phyloP scores from a whole-genome alignment of 2,329 filamentous ascomycete genomes.

The Botryosphaeria dothidea region DNA sequence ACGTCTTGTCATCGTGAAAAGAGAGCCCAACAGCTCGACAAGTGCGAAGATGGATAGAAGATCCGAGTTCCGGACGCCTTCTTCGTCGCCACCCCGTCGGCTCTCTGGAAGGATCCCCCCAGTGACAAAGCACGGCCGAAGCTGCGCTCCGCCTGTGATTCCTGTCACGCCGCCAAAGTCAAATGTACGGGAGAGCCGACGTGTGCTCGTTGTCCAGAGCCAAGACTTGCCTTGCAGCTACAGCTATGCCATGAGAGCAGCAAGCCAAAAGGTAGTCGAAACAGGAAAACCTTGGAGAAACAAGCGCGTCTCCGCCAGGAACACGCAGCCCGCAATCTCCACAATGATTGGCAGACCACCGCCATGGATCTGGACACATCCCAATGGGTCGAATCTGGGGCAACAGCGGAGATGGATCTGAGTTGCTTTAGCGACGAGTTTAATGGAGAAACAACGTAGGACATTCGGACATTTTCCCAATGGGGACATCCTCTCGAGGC shows the following conservation, averaged over 20 bases:
- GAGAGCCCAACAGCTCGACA: neutral
- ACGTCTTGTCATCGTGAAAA: neutral
- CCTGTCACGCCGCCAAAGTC: constrained; percentile 14
- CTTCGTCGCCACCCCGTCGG: neutral
- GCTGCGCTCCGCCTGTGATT: constrained; percentile 15
- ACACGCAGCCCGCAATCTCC: neutral
- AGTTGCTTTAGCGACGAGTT: neutral
- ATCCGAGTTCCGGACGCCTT: neutral
- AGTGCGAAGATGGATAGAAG: neutral
- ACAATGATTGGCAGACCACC: neutral
- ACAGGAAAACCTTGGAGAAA: constrained; percentile 17
- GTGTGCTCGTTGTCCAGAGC: constrained; percentile 4
- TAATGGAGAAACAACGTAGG: neutral
- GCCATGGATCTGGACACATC: neutral
- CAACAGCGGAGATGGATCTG: neutral
- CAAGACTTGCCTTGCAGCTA: constrained; percentile 14
- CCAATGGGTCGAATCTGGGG: neutral
- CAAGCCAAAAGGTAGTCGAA: constrained; percentile 13
- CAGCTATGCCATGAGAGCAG: constrained; percentile 7
- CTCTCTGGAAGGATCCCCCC: neutral
- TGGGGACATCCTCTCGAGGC: neutral
- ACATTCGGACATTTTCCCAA: neutral
- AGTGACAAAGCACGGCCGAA: neutral
- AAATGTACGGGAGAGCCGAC: constrained; percentile 8
- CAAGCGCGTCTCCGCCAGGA: neutral